Percentiles rank a stretch among this genome's conserved stretches.
Evolutionary conservation across 2,329 filamentous ascomycete genomes (phyloP).

Genomic region (Botrytis pseudocinerea): DNA sequence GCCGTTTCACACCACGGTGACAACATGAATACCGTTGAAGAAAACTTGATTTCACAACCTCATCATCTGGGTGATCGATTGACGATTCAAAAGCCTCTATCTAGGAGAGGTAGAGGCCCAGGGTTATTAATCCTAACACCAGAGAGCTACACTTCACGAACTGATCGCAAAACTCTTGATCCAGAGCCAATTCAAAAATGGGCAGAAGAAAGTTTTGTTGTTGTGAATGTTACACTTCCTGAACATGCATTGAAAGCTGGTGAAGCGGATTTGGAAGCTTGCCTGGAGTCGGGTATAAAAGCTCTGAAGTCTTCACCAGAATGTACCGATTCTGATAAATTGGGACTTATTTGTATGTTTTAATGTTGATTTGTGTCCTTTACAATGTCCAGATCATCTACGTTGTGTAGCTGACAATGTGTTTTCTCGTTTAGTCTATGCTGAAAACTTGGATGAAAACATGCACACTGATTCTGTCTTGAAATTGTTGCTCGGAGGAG

Average conservation of each 20-base stretch:
- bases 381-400: not conserved
- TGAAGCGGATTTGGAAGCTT: not conserved
- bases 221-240: constrained; percentile 7
- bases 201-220: constrained; percentile 44
- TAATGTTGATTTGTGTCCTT: not conserved
- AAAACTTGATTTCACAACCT: not conserved
- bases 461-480: not conserved
- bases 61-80: not conserved
- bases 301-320: constrained; percentile 21
- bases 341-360: constrained; percentile 20
- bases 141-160: constrained; percentile 20
- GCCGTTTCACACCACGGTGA: too few species aligned
- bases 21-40: not conserved
- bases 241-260: not conserved
- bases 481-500: not conserved
- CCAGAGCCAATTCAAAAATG: constrained; percentile 42
- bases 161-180: constrained; percentile 31
- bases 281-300: constrained; percentile 11
- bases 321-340: constrained; percentile 15
- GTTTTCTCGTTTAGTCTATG: constrained; percentile 19
- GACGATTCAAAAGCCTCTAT: constrained; percentile 27
- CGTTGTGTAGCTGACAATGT: not conserved
- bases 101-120: constrained; percentile 40
- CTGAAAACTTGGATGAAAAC: not conserved
- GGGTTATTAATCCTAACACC: constrained; percentile 41